Evolutionary conservation across 805 yeast genomes (phyloP).

Genomic region (Millerozyma miso): DNA sequence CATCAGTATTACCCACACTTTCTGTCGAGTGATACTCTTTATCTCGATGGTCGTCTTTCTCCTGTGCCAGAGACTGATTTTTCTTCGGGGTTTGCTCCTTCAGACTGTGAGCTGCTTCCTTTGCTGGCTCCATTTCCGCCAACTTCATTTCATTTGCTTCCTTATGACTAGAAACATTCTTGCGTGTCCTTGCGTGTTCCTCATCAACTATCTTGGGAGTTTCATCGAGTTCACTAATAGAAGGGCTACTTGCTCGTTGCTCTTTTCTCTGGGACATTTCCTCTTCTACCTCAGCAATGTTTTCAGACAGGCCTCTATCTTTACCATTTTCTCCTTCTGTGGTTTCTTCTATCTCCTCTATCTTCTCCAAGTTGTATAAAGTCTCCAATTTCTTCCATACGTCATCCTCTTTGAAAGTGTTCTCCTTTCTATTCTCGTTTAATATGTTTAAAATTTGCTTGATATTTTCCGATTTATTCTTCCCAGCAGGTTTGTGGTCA

Average conservation of each 20-base stretch:
- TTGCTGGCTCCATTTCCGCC: background rate
- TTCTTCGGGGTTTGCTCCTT: background rate
- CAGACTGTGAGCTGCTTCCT: background rate
- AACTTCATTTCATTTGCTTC: background rate
- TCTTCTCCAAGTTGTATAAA: slow-evolving; percentile 52
- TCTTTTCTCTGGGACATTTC: background rate
- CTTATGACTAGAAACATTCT: background rate
- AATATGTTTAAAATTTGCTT: slow-evolving; percentile 37
- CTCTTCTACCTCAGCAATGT: slow-evolving; percentile 3
- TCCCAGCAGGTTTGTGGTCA: slow-evolving; percentile 67
- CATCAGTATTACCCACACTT: background rate
- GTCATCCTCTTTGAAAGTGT: slow-evolving; percentile 41
- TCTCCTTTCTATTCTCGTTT: slow-evolving; percentile 21
- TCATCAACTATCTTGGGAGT: background rate
- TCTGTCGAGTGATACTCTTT: background rate
- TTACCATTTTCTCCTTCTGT: slow-evolving; percentile 12
- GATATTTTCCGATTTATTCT: slow-evolving; percentile 40
- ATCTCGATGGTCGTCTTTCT: background rate
- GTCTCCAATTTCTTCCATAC: slow-evolving; percentile 54
- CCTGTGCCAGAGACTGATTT: too few species aligned
- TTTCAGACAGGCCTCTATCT: slow-evolving; percentile 9
- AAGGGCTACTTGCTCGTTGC: background rate
- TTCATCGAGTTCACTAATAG: background rate
- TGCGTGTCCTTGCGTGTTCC: background rate
- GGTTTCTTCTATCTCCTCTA: slow-evolving; percentile 50